Evolutionary conservation across 768 basidiomycete genomes (phyloP), one percentile per base, ranked within the genome.

Genomic region (Hypholoma sublateritium): DNA sequence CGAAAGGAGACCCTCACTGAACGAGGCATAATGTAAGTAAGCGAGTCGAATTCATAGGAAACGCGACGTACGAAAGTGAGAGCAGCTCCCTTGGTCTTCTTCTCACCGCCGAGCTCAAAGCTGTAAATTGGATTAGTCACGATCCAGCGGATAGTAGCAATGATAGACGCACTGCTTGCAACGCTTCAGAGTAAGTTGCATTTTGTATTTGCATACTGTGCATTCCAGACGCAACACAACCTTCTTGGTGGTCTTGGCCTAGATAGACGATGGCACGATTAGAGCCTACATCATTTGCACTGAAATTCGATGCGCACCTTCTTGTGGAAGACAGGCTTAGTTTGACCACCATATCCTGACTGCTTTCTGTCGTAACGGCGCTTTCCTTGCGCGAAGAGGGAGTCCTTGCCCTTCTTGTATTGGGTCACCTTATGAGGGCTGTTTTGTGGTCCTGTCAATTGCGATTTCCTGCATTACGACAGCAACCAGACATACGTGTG

Each of bases 321-420:
- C 85, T 99, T 99, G 91, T 99, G 97, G 90, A 99, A 99, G 78
- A 99, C 95, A 59, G 96, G 96, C 82, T 99, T 99, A 58, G 96
- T 99, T 84, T 99, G 96, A 80, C 96, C 96, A 90, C 96, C 96
- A 80, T 98, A 98, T 78, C 96, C 92, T 63, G 89, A 89, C 77
- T 92, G 95, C 86, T 97, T 96, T 70, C 96, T 89, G 82, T 98
- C 97, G 80, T 99, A 98, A 81, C 97, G 94, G 70, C 97, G 91
- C 88, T 99, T 98, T 80, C 97, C 97, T 80, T 99, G 96, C 51
- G 93, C 97, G 73, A 92, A 91, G 61, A 95, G 79, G 58, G 97
- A 98, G 73, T 93, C 96, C 80, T 99, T 98, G 73, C 97, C 97
- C 85, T 93, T 97, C 89, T 99, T 99, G 86, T 98, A 99, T 75